phyloP scores from a whole-genome alignment of 2,329 filamentous ascomycete species.

The Aspergillus niger region DNA sequence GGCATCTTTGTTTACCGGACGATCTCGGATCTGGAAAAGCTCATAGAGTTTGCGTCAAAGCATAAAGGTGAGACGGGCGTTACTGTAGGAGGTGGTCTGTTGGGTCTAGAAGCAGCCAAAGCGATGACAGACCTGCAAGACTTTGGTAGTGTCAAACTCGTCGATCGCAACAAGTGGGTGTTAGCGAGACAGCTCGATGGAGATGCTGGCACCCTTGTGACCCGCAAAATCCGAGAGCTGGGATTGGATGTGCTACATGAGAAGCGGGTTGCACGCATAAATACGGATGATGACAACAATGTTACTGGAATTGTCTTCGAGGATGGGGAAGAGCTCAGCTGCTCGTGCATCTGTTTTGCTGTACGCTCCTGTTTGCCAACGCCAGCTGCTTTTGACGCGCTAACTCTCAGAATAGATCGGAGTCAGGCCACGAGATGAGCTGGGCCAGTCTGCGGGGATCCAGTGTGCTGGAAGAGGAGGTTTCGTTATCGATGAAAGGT shows the following conservation, averaged over 20 bases:
- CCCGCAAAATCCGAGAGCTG: conserved; percentile 75
- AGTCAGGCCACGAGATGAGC: conserved; percentile 76
- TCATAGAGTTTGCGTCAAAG: conserved; percentile 71
- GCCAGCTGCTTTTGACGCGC: neutral
- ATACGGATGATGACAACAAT: conserved; percentile 65
- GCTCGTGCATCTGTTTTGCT: conserved; percentile 83
- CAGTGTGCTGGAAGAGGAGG: conserved; percentile 71
- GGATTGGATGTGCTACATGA: conserved; percentile 79
- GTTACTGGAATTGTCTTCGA: conserved; percentile 77
- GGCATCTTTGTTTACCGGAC: conserved; percentile 90
- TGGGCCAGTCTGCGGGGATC: conserved; percentile 70
- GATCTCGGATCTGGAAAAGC: conserved; percentile 74
- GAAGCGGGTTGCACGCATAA: conserved; percentile 72
- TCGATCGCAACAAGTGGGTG: conserved; percentile 83
- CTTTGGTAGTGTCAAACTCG: conserved; percentile 72
- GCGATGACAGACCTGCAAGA: conserved; percentile 84
- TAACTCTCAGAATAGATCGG: conserved; percentile 60
- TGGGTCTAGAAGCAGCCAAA: conserved; percentile 86
- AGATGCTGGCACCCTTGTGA: conserved; percentile 78
- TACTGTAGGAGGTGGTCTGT: conserved; percentile 80
- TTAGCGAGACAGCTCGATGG: conserved; percentile 78
- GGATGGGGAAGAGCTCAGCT: conserved; percentile 74
- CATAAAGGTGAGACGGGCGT: conserved; percentile 69
- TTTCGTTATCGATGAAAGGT: conserved; percentile 59
- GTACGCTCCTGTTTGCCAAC: conserved; percentile 38